Evolutionary conservation across 257 asterid species (phyloP).

Genomic region (Nyctanthes arbortristis): DNA sequence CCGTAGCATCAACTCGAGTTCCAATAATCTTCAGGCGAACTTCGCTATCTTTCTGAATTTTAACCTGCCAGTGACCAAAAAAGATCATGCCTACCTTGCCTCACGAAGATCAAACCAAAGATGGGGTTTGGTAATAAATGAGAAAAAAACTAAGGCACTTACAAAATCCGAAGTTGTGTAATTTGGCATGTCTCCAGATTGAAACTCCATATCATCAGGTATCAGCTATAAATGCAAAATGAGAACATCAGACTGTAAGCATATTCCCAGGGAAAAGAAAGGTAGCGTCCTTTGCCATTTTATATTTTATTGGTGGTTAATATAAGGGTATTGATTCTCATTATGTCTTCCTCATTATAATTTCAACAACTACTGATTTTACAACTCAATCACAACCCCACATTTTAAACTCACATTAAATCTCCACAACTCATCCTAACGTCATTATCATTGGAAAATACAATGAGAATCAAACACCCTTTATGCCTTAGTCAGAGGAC

Average conservation of each 20-base stretch:
- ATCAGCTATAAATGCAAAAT: conserved; percentile 53
- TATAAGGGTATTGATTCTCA: conserved; percentile 65
- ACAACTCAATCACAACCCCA: too few relatives aligned
- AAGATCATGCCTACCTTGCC: conserved; percentile 5
- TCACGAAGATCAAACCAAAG: background rate
- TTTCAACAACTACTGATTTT: too few relatives aligned
- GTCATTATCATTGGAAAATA: too few relatives aligned
- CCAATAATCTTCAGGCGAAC: conserved; percentile 66
- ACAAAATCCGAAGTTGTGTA: conserved; percentile 91
- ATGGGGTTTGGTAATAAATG: background rate
- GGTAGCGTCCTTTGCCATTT: too few relatives aligned
- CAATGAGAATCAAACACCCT: too few relatives aligned
- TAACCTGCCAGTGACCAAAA: conserved; percentile 39
- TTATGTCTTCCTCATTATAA: too few relatives aligned
- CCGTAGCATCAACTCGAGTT: conserved; percentile 77
- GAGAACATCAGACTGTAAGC: conserved; percentile 5
- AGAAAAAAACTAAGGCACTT: conserved; percentile 12
- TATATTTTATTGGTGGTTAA: too few relatives aligned
- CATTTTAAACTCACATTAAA: too few relatives aligned
- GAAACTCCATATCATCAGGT: conserved; percentile 98
- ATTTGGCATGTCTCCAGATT: conserved; percentile 87
- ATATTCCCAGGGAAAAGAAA: too few relatives aligned
- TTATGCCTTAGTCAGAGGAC: too few relatives aligned
- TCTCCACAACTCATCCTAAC: too few relatives aligned
- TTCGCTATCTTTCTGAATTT: conserved; percentile 64